phyloP scores from a whole-genome alignment of 768 basidiomycete species.

The Terana coerulea region DNA sequence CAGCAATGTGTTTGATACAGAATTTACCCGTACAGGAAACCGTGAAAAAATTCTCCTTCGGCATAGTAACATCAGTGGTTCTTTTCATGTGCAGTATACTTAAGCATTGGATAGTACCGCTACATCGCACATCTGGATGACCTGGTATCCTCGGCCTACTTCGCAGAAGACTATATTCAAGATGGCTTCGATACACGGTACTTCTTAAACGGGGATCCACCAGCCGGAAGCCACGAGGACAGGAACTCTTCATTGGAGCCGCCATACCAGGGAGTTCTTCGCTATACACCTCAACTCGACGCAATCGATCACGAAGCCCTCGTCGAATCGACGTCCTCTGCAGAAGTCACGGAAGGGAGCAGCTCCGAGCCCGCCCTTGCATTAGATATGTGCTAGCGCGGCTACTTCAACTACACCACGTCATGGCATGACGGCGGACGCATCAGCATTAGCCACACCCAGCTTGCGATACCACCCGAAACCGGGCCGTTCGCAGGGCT shows the following conservation, averaged over 20 bases:
- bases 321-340: neutral
- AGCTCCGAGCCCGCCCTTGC: neutral
- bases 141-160: neutral
- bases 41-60: constrained; percentile 8
- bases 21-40: constrained; percentile 1
- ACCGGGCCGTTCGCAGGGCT: neutral
- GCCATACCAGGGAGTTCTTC: neutral
- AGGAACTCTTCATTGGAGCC: neutral
- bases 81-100: neutral
- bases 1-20: constrained; percentile 11
- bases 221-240: neutral
- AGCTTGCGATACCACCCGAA: neutral
- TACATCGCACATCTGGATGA: neutral
- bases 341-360: too few species aligned
- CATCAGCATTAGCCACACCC: neutral
- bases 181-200: neutral
- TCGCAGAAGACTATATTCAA: neutral
- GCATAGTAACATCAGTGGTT: constrained; percentile 2
- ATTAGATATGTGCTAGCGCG: neutral
- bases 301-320: neutral
- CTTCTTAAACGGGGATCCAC: neutral
- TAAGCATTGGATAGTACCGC: neutral
- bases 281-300: neutral
- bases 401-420: neutral
- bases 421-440: neutral